Percentiles rank a stretch among this genome's conserved stretches.
These are phyloP conservation scores for Coniella vitis DNA, from an alignment of 2,329 filamentous ascomycete species.

Conservation along the genomic window DNA sequence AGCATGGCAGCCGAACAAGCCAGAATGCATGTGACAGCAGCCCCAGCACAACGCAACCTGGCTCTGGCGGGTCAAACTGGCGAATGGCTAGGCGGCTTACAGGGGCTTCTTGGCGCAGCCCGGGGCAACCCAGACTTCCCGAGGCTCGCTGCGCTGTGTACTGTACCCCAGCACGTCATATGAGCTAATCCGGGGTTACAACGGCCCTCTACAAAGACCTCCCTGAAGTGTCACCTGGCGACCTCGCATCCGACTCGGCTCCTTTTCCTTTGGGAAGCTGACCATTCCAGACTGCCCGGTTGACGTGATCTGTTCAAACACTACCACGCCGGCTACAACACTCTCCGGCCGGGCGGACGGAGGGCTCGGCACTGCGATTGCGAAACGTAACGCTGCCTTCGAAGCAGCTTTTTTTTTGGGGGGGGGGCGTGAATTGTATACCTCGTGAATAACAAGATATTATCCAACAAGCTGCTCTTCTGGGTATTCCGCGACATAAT, in stretches of 20 bases:
- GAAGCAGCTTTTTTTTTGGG: too few relatives aligned
- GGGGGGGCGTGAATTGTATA: too few relatives aligned
- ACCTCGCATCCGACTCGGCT: not conserved
- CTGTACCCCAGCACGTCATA: conserved; percentile 8
- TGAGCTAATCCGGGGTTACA: not conserved
- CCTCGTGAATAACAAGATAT: too few relatives aligned
- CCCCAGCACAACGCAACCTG: not conserved
- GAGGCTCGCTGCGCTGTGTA: conserved; percentile 4
- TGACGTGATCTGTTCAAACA: not conserved
- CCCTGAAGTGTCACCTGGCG: not conserved
- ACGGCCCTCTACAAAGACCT: not conserved
- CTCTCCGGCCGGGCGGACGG: not conserved
- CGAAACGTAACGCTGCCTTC: not conserved
- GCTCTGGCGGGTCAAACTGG: not conserved
- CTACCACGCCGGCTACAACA: not conserved
- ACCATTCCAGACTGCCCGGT: not conserved
- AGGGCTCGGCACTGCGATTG: not conserved
- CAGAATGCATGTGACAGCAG: too few relatives aligned
- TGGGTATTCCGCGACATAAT: not conserved
- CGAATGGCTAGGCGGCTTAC: not conserved
- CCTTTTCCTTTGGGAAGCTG: not conserved
- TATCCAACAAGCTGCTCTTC: too few relatives aligned
- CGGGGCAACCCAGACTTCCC: not conserved
- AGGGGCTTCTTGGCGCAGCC: not conserved
- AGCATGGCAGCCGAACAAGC: too few relatives aligned